Evolutionary conservation across 2,329 filamentous ascomycete genomes (phyloP).

Genomic region (Chalara sp.): DNA sequence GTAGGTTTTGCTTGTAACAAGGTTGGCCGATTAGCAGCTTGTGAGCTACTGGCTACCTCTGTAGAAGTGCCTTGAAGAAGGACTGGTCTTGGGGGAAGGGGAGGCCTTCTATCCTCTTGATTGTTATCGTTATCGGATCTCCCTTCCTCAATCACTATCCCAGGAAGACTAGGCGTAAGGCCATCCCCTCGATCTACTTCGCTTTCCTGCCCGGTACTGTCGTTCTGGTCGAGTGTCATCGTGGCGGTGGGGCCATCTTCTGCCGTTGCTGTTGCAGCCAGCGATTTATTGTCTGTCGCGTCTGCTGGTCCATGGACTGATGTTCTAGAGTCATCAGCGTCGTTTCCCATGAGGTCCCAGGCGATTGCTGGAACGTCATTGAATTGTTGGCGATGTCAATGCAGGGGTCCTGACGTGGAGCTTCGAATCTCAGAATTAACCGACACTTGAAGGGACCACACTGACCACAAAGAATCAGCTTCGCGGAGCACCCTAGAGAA

Average conservation of each 20-base stretch:
- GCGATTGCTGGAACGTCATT: neutral
- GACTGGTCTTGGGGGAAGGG: conserved; percentile 38
- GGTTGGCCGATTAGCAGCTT: conserved; percentile 21
- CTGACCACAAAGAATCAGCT: neutral
- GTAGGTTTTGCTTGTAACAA: conserved; percentile 60
- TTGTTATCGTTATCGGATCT: conserved; percentile 15
- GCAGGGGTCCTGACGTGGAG: too few species aligned
- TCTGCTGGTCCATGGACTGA: conserved; percentile 14
- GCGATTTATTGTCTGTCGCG: conserved; percentile 5
- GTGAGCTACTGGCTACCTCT: conserved; percentile 12
- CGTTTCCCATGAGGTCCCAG: conserved; percentile 17
- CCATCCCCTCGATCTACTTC: neutral
- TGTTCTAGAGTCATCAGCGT: conserved; percentile 5
- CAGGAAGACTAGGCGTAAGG: neutral
- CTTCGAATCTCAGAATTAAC: too few species aligned
- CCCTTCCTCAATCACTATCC: conserved; percentile 10
- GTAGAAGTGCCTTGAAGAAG: conserved; percentile 17
- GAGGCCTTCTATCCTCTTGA: conserved; percentile 31
- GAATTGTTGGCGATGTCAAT: too few species aligned
- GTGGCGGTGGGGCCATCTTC: neutral
- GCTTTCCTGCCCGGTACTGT: neutral
- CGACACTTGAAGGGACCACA: too few species aligned
- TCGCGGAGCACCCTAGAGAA: neutral
- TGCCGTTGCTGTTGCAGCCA: neutral
- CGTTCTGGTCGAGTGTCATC: neutral